Conservation (phyloP, 2,329 filamentous ascomycete species). For the Fusarium sp. region DNA sequence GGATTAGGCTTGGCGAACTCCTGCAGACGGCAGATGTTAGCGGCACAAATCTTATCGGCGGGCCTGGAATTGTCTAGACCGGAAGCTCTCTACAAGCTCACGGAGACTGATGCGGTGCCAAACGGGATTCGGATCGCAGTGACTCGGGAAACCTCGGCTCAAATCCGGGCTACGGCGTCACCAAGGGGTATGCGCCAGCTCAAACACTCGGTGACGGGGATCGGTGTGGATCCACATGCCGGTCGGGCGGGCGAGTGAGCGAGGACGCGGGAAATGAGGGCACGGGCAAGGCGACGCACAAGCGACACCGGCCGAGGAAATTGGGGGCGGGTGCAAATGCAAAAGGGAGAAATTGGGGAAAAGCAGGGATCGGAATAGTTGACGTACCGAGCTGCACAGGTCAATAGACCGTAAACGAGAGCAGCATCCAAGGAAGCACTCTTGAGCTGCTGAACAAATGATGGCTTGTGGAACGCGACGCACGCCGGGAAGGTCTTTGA, state of each 20-base stretch:
- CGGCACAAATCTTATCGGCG: not conserved
- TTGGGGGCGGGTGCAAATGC: conserved; percentile 12
- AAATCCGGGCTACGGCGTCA: conserved; percentile 29
- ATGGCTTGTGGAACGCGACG: conserved; percentile 72
- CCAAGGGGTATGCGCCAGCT: conserved; percentile 14
- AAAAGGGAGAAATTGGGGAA: conserved; percentile 35
- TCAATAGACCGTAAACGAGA: conserved; percentile 68
- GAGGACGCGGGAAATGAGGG: conserved; percentile 34
- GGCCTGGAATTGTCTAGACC: not conserved
- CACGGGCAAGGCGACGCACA: conserved; percentile 18
- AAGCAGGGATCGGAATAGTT: conserved; percentile 18
- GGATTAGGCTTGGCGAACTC: conserved; percentile 66
- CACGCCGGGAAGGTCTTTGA: conserved; percentile 70
- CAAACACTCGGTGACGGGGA: conserved; percentile 36
- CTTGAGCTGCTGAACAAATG: conserved; percentile 70
- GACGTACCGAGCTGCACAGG: conserved; percentile 67
- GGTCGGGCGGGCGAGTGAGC: conserved; percentile 35
- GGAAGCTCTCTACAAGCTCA: not conserved
- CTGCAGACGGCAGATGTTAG: conserved; percentile 47
- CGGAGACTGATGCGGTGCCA: not conserved
- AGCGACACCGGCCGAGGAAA: conserved; percentile 14
- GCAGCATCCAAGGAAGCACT: conserved; percentile 64
- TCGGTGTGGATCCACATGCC: conserved; percentile 40
- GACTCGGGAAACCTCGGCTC: conserved; percentile 36
- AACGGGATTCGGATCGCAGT: conserved; percentile 10